phyloP scores from a whole-genome alignment of 176 grass and related monocot species.

The Dactylis glomerata region DNA sequence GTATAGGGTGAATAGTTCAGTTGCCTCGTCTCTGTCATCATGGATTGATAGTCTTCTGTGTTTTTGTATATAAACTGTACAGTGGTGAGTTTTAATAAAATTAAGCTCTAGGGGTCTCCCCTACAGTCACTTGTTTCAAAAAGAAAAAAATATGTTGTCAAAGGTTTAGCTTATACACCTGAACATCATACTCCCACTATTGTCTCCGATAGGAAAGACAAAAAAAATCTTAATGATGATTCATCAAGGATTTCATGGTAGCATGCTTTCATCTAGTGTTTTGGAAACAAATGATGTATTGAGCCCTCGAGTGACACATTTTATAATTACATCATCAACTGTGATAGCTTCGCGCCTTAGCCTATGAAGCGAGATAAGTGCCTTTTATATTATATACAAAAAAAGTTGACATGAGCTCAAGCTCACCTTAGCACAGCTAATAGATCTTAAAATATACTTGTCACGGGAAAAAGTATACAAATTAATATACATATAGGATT shows the following conservation, averaged over 20 bases:
- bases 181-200: no score
- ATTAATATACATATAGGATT: background rate
- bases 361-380: background rate
- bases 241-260: background rate
- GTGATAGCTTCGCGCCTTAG: background rate
- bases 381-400: background rate
- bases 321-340: background rate
- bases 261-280: background rate
- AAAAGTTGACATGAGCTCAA: background rate
- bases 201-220: background rate
- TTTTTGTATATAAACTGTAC: no score
- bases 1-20: no score
- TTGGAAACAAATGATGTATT: background rate
- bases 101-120: no score
- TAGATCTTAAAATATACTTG: background rate
- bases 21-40: no score
- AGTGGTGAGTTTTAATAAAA: no score
- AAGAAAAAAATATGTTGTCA: no score
- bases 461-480: background rate
- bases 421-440: background rate
- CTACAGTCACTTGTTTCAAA: no score
- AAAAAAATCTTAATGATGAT: background rate
- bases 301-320: background rate
- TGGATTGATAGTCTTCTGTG: no score
- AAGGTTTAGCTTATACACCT: no score